phyloP scores from a whole-genome alignment of 1,284 basidiomycete species.

The Cerrena zonata region DNA sequence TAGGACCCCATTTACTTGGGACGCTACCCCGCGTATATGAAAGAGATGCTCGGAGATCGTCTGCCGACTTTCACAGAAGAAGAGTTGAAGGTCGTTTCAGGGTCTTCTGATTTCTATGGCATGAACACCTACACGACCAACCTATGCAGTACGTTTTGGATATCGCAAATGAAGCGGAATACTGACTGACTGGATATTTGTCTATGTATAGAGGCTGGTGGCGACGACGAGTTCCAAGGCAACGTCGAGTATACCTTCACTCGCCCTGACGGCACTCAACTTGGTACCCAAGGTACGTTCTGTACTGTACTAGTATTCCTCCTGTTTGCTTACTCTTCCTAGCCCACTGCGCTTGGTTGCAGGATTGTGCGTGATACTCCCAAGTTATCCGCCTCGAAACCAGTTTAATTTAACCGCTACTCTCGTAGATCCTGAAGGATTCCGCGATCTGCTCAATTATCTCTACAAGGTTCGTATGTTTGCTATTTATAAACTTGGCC shows the following conservation, averaged over 20 bases:
- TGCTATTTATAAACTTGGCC: neutral
- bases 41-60: slow-evolving; percentile 54
- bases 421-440: slow-evolving; percentile 49
- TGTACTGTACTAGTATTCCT: neutral
- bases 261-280: slow-evolving; percentile 57
- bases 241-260: slow-evolving; percentile 57
- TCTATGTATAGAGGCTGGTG: slow-evolving; percentile 51
- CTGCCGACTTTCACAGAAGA: slow-evolving; percentile 62
- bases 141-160: slow-evolving; percentile 46
- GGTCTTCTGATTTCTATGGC: slow-evolving; percentile 67
- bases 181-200: neutral
- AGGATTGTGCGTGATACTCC: slow-evolving; percentile 43
- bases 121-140: slow-evolving; percentile 74
- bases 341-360: slow-evolving; percentile 61
- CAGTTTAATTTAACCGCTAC: slow-evolving; percentile 6
- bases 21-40: slow-evolving; percentile 60
- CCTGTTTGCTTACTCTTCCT: slow-evolving; percentile 5
- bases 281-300: slow-evolving; percentile 58
- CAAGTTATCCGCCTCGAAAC: neutral
- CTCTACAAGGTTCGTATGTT: slow-evolving; percentile 50
- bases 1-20: slow-evolving; percentile 72
- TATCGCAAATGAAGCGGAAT: neutral
- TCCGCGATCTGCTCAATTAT: slow-evolving; percentile 64
- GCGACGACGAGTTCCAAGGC: slow-evolving; percentile 62
- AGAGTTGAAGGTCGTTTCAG: slow-evolving; percentile 58